Evolutionary conservation across 148 eudicot species (phyloP).

Genomic region (Diospyros kaki): DNA sequence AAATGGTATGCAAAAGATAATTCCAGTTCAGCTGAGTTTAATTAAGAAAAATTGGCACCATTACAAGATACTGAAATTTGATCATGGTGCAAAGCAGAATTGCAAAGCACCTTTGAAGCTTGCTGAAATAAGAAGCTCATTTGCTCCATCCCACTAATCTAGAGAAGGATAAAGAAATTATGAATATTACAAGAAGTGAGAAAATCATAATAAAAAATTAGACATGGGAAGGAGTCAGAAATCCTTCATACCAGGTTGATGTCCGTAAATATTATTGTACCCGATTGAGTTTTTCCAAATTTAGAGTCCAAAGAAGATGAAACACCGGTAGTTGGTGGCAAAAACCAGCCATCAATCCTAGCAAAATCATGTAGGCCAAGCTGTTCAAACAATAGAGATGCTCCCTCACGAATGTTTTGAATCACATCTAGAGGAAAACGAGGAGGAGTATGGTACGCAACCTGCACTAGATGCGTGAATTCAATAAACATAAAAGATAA

Average conservation of each 20-base stretch:
- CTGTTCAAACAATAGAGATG: slow-evolving; percentile 52
- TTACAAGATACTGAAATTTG: neutral
- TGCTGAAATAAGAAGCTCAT: slow-evolving; percentile 96
- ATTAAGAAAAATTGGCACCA: neutral
- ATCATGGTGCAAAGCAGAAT: neutral
- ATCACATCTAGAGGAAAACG: slow-evolving; percentile 71
- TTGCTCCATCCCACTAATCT: slow-evolving; percentile 99
- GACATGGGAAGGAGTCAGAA: slow-evolving; percentile 2
- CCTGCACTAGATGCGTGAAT: slow-evolving; percentile 38
- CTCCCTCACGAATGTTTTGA: slow-evolving; percentile 66
- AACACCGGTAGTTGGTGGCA: slow-evolving; percentile 47
- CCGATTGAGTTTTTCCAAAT: slow-evolving; percentile 54
- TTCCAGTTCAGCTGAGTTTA: neutral
- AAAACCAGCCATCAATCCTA: slow-evolving; percentile 92
- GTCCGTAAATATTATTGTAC: slow-evolving; percentile 69
- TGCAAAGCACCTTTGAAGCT: slow-evolving; percentile 66
- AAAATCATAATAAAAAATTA: neutral
- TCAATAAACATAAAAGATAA: slow-evolving; percentile 2
- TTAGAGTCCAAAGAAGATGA: slow-evolving; percentile 31
- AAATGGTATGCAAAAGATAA: too few relatives aligned
- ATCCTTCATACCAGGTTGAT: slow-evolving; percentile 66
- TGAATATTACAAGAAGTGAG: neutral
- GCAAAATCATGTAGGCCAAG: slow-evolving; percentile 88
- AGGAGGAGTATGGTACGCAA: slow-evolving; percentile 90
- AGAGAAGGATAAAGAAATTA: neutral